phyloP scores from a whole-genome alignment of 164 flowering plant species.

The Liquidambar formosana region DNA sequence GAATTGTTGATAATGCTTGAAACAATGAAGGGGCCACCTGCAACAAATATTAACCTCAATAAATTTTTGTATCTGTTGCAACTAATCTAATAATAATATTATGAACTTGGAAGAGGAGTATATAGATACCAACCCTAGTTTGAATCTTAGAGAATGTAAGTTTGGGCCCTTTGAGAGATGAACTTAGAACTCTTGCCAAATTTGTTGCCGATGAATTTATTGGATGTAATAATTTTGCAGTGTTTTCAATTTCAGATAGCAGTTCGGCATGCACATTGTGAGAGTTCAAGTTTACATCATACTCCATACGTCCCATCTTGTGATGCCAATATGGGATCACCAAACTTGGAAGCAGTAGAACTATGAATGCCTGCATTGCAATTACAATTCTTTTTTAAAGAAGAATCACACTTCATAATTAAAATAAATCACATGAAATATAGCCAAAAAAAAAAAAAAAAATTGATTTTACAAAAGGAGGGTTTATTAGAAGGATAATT shows the following conservation, averaged over 20 bases:
- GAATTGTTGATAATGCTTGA: conserved; percentile 30
- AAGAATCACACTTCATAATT: too few relatives aligned
- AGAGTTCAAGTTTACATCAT: conserved; percentile 4
- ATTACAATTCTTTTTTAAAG: too few relatives aligned
- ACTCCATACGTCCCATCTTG: conserved; percentile 13
- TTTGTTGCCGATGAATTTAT: conserved; percentile 23
- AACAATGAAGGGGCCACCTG: conserved; percentile 59
- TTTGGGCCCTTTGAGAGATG: conserved; percentile 20
- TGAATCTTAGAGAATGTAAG: conserved; percentile 22
- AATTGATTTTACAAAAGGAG: not conserved
- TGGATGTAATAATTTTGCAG: conserved; percentile 17
- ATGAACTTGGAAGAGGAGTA: not conserved
- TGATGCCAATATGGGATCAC: conserved; percentile 24
- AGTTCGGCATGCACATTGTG: conserved; percentile 2
- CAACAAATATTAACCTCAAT: not conserved
- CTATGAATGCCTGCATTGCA: conserved; percentile 31
- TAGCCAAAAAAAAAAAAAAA: not conserved
- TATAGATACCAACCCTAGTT: conserved; percentile 23
- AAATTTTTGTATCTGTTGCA: not conserved
- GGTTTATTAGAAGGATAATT: not conserved
- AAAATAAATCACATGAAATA: not conserved
- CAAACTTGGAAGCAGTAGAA: conserved; percentile 29
- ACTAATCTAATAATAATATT: not conserved
- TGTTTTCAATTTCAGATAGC: conserved; percentile 26
- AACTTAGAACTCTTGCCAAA: conserved; percentile 29